A percentile compares a stretch with the other conserved stretches of the same genome.
Conservation (phyloP, 108 stramenopile genomes). For the Fistulifera solaris region DNA sequence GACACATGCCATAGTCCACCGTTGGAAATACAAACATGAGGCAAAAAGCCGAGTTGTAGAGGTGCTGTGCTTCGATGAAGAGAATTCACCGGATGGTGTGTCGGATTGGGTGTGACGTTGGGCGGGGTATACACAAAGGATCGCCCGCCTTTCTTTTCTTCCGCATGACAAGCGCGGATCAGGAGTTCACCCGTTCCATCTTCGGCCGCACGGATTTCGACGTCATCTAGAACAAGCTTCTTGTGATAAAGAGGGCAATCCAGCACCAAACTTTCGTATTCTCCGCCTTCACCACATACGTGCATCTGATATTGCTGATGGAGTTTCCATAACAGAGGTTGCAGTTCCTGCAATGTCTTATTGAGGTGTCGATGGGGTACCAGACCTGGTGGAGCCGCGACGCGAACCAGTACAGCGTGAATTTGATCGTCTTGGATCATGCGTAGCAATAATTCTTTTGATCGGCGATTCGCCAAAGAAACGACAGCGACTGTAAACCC, state of each 20-base stretch:
- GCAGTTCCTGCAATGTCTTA: slow-evolving; percentile 34
- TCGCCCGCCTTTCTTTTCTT: slow-evolving; percentile 37
- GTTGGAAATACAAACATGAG: slow-evolving; percentile 33
- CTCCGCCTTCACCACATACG: slow-evolving; percentile 96
- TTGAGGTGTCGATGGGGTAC: slow-evolving; percentile 60
- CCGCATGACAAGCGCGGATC: slow-evolving; percentile 70
- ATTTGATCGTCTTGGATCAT: slow-evolving; percentile 58
- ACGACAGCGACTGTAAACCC: slow-evolving; percentile 76
- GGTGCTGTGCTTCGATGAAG: not conserved
- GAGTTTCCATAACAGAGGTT: slow-evolving; percentile 34
- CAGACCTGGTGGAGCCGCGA: slow-evolving; percentile 71
- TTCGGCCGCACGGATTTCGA: slow-evolving; percentile 53
- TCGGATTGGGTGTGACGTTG: not conserved
- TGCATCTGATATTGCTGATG: slow-evolving; percentile 85
- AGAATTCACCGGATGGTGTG: not conserved
- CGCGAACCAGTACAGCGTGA: slow-evolving; percentile 58
- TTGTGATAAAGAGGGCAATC: slow-evolving; percentile 82
- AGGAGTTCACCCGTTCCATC: slow-evolving; percentile 77
- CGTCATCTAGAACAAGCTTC: slow-evolving; percentile 72
- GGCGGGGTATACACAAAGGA: too few species aligned
- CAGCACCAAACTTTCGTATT: slow-evolving; percentile 94
- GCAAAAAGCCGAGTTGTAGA: slow-evolving; percentile 11
- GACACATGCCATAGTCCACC: slow-evolving; percentile 67
- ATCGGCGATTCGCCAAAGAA: slow-evolving; percentile 73
- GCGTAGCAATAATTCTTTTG: slow-evolving; percentile 46